phyloP scores from a whole-genome alignment of 768 basidiomycete species.

The Tricholoma furcatifolium region DNA sequence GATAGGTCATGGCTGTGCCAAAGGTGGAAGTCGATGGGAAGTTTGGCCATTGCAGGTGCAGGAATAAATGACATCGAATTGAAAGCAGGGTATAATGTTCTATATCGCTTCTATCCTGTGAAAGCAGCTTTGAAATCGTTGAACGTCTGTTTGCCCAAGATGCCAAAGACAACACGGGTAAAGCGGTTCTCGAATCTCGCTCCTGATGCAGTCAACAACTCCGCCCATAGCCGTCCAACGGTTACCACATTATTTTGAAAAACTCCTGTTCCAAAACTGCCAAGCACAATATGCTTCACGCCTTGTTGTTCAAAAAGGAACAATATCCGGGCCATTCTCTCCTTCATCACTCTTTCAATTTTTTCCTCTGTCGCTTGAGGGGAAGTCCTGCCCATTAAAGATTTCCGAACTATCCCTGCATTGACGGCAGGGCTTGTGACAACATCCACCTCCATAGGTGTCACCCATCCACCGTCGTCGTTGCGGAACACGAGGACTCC shows the following conservation, averaged over 20 bases:
- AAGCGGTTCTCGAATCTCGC: constrained; percentile 61
- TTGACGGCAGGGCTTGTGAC: constrained; percentile 78
- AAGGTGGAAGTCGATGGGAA: too few relatives aligned
- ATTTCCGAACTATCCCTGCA: constrained; percentile 45
- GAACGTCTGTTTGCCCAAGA: constrained; percentile 36
- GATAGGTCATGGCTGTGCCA: too few relatives aligned
- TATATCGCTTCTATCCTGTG: not conserved
- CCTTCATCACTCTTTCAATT: constrained; percentile 60
- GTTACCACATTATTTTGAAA: constrained; percentile 62
- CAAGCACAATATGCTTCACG: constrained; percentile 59
- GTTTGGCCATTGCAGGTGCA: too few relatives aligned
- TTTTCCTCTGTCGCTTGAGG: constrained; percentile 24
- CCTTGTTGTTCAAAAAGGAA: constrained; percentile 64
- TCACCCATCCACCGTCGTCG: constrained; percentile 55
- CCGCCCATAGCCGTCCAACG: constrained; percentile 65
- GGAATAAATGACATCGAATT: not conserved
- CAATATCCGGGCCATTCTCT: constrained; percentile 69
- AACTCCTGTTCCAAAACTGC: constrained; percentile 78
- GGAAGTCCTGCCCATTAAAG: constrained; percentile 14
- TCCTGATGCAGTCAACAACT: constrained; percentile 46
- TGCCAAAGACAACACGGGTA: constrained; percentile 64
- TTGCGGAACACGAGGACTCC: constrained; percentile 59
- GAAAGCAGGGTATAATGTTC: too few relatives aligned
- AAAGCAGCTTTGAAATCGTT: constrained; percentile 22
- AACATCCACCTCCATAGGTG: constrained; percentile 62